These are phyloP conservation scores for Mallotus nudiflorus DNA, from an alignment of 345 rosid genomes.

Conservation along the genomic window DNA sequence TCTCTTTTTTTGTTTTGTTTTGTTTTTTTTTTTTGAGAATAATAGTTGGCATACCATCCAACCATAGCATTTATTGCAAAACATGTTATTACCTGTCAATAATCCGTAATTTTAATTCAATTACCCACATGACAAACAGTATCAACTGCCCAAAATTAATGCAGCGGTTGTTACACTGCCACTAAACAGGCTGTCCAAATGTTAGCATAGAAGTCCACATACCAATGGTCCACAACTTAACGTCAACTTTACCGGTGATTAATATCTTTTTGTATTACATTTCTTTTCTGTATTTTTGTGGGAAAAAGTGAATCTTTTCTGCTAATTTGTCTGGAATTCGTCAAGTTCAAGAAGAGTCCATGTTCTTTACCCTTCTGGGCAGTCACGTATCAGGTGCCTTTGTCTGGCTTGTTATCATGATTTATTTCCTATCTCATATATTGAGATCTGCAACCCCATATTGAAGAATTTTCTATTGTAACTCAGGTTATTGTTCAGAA, in stretches of 20 bases:
- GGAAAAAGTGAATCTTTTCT: neutral
- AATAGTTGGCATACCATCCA: too few relatives aligned
- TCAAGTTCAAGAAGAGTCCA: constrained; percentile 10
- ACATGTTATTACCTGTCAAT: too few relatives aligned
- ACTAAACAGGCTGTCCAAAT: neutral
- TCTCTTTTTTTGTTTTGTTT: too few relatives aligned
- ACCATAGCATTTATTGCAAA: too few relatives aligned
- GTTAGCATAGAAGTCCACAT: too few relatives aligned
- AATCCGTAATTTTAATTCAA: too few relatives aligned
- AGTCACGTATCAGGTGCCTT: constrained; percentile 14
- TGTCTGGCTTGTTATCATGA: constrained; percentile 2
- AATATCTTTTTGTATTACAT: neutral
- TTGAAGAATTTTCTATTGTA: neutral
- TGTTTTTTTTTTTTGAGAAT: too few relatives aligned
- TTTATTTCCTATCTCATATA: neutral
- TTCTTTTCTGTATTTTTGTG: neutral
- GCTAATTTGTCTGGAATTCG: constrained; percentile 11
- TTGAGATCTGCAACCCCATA: constrained; percentile 7
- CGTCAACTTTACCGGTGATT: neutral
- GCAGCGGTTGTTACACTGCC: neutral
- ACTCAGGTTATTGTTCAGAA: neutral
- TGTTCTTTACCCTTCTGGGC: constrained; percentile 25
- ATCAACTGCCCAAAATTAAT: too few relatives aligned
- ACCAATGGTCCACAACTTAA: too few relatives aligned
- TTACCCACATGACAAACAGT: too few relatives aligned